These are phyloP conservation scores for Neopestalotiopsis sp. DNA, from an alignment of 2,329 filamentous ascomycete genomes.

Conservation along the genomic window DNA sequence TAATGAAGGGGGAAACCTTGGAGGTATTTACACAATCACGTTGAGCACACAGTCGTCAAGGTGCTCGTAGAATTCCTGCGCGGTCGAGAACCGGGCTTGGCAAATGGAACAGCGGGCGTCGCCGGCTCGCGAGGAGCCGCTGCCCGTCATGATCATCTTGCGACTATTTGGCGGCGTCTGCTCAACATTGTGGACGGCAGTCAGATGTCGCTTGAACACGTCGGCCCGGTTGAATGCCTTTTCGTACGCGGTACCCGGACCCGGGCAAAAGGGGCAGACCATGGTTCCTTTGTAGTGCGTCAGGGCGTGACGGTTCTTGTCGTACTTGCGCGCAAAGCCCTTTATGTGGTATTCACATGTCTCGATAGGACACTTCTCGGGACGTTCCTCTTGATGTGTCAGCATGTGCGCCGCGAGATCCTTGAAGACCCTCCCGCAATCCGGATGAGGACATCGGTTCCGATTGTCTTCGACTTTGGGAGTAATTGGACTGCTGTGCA, in stretches of 20 bases:
- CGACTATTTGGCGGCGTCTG: constrained; percentile 91
- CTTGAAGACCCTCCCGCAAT: constrained; percentile 87
- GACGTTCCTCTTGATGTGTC: constrained; percentile 88
- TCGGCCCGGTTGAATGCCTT: constrained; percentile 97
- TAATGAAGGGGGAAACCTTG: constrained; percentile 35
- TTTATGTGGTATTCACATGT: constrained; percentile 93
- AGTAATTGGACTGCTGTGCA: constrained; percentile 38
- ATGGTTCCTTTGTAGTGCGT: constrained; percentile 98
- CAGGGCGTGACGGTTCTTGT: constrained; percentile 92
- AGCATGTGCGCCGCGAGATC: constrained; percentile 94
- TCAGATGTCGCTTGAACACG: constrained; percentile 93
- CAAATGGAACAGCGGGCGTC: constrained; percentile 93
- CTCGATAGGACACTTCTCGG: constrained; percentile 91
- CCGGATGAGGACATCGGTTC: constrained; percentile 76
- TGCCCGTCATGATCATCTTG: constrained; percentile 60
- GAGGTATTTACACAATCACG: constrained; percentile 58
- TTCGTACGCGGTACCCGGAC: constrained; percentile 84
- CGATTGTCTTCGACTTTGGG: constrained; percentile 39
- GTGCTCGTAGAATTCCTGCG: constrained; percentile 98
- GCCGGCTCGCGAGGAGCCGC: constrained; percentile 42
- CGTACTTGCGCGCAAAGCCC: constrained; percentile 93
- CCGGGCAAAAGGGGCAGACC: constrained; percentile 94
- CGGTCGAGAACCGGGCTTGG: constrained; percentile 76
- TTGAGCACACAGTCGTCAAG: constrained; percentile 72
- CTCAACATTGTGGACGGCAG: constrained; percentile 88